Percentiles rank a stretch among this genome's conserved stretches.
Evolutionary conservation across 2,329 filamentous ascomycete genomes (phyloP).

Genomic region (Colletotrichum sp.): DNA sequence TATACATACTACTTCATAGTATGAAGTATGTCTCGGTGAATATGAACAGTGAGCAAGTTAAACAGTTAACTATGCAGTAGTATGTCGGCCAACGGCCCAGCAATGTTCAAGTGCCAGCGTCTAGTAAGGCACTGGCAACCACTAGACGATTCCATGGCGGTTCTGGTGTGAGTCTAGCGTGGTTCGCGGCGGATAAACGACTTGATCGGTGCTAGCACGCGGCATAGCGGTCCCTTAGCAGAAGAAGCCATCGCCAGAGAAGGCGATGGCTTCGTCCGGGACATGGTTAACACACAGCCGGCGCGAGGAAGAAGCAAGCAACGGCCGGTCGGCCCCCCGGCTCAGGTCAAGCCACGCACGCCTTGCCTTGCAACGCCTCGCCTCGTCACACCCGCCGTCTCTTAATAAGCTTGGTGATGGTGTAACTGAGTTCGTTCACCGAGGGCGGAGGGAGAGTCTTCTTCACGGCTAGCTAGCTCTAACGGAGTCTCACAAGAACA

Average conservation of each 20-base stretch:
- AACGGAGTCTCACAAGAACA: not conserved
- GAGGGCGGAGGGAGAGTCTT: not conserved
- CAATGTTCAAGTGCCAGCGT: not conserved
- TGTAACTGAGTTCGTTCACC: not conserved
- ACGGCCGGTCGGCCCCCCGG: not conserved
- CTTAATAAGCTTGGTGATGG: not conserved
- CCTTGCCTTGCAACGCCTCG: not conserved
- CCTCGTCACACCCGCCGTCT: not conserved
- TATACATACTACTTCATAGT: not conserved
- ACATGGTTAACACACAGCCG: not conserved
- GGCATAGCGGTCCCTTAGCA: not conserved
- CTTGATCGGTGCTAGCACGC: constrained; percentile 14
- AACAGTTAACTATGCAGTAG: not conserved
- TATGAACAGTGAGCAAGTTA: not conserved
- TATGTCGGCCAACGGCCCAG: constrained; percentile 1
- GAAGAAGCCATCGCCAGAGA: not conserved
- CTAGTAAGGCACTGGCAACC: not conserved
- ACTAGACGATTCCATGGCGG: constrained; percentile 9
- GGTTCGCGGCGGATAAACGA: constrained; percentile 10
- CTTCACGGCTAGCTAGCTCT: not conserved
- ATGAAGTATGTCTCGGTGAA: not conserved
- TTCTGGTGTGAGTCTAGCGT: constrained; percentile 23
- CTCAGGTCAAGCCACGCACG: not conserved
- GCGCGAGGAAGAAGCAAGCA: constrained; percentile 12
- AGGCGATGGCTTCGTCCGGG: constrained; percentile 3